phyloP scores from a whole-genome alignment of 202 grass and related monocot genomes.

The Musa balbisiana region DNA sequence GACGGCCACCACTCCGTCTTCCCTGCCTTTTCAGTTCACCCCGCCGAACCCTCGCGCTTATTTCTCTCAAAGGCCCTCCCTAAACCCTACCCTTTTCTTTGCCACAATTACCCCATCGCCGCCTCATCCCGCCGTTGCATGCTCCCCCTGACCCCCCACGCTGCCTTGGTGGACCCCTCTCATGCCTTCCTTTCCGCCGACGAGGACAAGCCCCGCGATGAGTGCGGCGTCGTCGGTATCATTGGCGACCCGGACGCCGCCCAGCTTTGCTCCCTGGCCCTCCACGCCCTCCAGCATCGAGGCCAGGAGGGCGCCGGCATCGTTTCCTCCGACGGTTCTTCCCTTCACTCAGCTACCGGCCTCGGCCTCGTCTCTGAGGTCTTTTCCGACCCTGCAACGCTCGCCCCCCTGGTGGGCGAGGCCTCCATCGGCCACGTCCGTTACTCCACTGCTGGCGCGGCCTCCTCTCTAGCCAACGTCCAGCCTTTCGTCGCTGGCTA shows the following conservation, averaged over 20 bases:
- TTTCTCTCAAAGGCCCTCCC: too few relatives aligned
- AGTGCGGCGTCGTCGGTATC: constrained; percentile 82
- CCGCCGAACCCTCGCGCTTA: too few relatives aligned
- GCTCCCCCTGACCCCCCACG: background rate
- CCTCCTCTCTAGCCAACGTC: constrained; percentile 47
- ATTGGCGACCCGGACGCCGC: constrained; percentile 66
- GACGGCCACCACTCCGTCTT: too few relatives aligned
- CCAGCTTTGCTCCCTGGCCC: constrained; percentile 57
- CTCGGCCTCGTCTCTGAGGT: constrained; percentile 74
- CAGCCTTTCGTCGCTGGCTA: constrained; percentile 86
- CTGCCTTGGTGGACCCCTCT: constrained; percentile 25
- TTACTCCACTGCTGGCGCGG: constrained; percentile 59
- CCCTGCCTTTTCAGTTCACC: too few relatives aligned
- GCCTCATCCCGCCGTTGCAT: too few relatives aligned
- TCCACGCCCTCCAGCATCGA: constrained; percentile 85
- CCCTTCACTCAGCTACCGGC: constrained; percentile 46
- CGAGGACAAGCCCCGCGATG: constrained; percentile 75
- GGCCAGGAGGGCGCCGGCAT: constrained; percentile 89
- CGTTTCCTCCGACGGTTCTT: constrained; percentile 30
- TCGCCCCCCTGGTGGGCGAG: constrained; percentile 43
- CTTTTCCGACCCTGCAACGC: constrained; percentile 40
- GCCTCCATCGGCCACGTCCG: constrained; percentile 69
- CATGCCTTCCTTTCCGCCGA: background rate
- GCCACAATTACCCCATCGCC: too few relatives aligned
- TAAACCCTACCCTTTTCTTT: too few relatives aligned